Percentiles rank a stretch among this genome's conserved stretches.
Evolutionary conservation across 495 filamentous ascomycete genomes (phyloP).

Genomic region (Sordaria brevicollis): DNA sequence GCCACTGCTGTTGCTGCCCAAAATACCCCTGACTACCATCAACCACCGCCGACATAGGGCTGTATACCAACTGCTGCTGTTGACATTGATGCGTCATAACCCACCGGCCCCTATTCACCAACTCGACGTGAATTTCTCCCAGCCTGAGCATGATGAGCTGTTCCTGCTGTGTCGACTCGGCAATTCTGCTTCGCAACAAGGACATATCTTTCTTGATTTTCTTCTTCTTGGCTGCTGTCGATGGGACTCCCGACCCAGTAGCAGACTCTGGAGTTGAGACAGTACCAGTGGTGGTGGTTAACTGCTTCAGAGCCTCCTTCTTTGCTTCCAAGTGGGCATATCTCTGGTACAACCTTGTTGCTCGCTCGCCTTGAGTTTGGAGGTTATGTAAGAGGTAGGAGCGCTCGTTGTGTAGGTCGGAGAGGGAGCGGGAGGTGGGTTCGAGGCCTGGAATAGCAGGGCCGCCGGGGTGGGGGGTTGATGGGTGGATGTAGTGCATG

Average conservation of each 20-base stretch:
- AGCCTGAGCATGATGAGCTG: conserved; percentile 26
- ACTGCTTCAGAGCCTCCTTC: neutral
- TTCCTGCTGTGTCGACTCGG: conserved; percentile 30
- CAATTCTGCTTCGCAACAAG: conserved; percentile 14
- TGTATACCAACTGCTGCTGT: neutral
- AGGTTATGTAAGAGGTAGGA: conserved; percentile 28
- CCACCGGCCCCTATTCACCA: conserved; percentile 28
- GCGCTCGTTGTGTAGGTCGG: conserved; percentile 29
- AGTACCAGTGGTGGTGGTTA: too few relatives aligned
- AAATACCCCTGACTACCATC: conserved; percentile 24
- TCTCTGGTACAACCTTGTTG: conserved; percentile 18
- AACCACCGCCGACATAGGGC: conserved; percentile 5
- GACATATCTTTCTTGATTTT: conserved; percentile 6
- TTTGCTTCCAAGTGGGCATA: conserved; percentile 19
- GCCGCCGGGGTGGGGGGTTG: neutral
- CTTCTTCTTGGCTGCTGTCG: conserved; percentile 1
- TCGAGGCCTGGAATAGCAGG: conserved; percentile 8
- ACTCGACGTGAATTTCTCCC: conserved; percentile 34
- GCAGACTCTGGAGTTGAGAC: too few relatives aligned
- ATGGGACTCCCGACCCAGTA: too few relatives aligned
- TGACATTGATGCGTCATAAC: conserved; percentile 16
- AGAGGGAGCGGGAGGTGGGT: conserved; percentile 18
- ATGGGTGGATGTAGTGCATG: neutral
- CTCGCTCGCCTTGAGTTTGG: conserved; percentile 23
- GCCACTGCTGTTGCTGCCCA: conserved; percentile 12